A percentile compares a stretch with the other conserved stretches of the same genome.
phyloP scores from a whole-genome alignment of 106 monocot species.

The Dendrobium nobile region DNA sequence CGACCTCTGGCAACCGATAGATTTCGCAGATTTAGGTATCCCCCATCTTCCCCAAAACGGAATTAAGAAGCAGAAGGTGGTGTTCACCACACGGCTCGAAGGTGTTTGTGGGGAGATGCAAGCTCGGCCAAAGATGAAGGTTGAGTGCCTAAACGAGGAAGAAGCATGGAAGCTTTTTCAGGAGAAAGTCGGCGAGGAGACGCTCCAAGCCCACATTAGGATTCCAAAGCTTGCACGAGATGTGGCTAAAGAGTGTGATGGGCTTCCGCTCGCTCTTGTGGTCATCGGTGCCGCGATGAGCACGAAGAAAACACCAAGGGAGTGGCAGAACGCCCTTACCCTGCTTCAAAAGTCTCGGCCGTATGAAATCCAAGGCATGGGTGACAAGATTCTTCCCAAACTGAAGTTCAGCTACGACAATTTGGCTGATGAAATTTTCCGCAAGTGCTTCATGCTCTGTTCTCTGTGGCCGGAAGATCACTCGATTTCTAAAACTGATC shows the following conservation, averaged over 20 bases:
- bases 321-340: constrained; percentile 5
- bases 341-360: background rate
- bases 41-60: background rate
- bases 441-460: constrained; percentile 24
- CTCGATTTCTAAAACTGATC: background rate
- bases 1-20: constrained; percentile 24
- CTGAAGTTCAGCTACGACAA: constrained; percentile 37
- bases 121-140: constrained; percentile 12
- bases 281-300: constrained; percentile 20
- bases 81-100: constrained; percentile 23
- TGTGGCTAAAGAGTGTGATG: constrained; percentile 17
- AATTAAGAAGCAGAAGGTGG: constrained; percentile 12
- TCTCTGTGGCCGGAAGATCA: constrained; percentile 21
- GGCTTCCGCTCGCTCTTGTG: constrained; percentile 36
- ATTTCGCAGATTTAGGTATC: constrained; percentile 21
- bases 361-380: background rate
- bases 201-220: background rate
- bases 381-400: background rate
- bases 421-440: background rate
- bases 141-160: constrained; percentile 10
- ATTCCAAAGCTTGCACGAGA: constrained; percentile 11
- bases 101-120: constrained; percentile 21
- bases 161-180: constrained; percentile 6
- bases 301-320: background rate
- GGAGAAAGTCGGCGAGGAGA: constrained; percentile 18